Evolutionary conservation across 2,329 filamentous ascomycete species (phyloP).

Genomic region (Ilyonectria sp.): DNA sequence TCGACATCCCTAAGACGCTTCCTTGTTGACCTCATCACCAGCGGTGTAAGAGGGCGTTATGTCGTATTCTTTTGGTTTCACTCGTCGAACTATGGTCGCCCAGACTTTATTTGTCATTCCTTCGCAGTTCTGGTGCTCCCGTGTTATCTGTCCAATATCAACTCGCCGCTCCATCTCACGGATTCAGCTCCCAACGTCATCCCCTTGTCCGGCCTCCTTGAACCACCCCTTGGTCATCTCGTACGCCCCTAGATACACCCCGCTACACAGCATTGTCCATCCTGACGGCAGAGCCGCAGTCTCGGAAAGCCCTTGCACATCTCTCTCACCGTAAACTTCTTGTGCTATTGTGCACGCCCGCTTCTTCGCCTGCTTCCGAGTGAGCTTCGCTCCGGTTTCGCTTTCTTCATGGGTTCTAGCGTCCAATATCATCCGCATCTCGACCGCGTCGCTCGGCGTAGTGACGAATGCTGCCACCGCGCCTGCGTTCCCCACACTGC

Average conservation of each 20-base stretch:
- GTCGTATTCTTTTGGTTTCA: slow-evolving; percentile 16
- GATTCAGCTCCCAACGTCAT: slow-evolving; percentile 51
- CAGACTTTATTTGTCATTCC: slow-evolving; percentile 4
- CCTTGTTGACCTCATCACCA: slow-evolving; percentile 28
- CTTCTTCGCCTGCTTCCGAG: slow-evolving; percentile 53
- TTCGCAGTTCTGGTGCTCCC: slow-evolving; percentile 3
- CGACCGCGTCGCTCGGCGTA: slow-evolving; percentile 90
- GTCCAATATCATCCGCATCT: slow-evolving; percentile 89
- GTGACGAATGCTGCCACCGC: slow-evolving; percentile 84
- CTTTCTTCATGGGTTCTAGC: slow-evolving; percentile 56
- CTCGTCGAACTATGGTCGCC: slow-evolving; percentile 4
- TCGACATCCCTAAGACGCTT: slow-evolving; percentile 42
- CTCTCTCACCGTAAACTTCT: slow-evolving; percentile 77
- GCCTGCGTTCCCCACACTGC: slow-evolving; percentile 82
- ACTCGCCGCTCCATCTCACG: slow-evolving; percentile 8
- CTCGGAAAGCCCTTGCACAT: slow-evolving; percentile 81
- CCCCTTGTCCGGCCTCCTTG: slow-evolving; percentile 58
- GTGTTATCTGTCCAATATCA: neutral
- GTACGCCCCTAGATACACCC: slow-evolving; percentile 89
- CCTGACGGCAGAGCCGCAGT: slow-evolving; percentile 80
- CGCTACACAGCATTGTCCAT: slow-evolving; percentile 88
- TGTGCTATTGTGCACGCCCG: slow-evolving; percentile 72
- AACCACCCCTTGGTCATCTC: slow-evolving; percentile 82
- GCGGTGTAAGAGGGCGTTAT: slow-evolving; percentile 26
- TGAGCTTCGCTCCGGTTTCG: slow-evolving; percentile 39